Conservation (phyloP, 2,329 filamentous ascomycete genomes). For the Venturia effusa region DNA sequence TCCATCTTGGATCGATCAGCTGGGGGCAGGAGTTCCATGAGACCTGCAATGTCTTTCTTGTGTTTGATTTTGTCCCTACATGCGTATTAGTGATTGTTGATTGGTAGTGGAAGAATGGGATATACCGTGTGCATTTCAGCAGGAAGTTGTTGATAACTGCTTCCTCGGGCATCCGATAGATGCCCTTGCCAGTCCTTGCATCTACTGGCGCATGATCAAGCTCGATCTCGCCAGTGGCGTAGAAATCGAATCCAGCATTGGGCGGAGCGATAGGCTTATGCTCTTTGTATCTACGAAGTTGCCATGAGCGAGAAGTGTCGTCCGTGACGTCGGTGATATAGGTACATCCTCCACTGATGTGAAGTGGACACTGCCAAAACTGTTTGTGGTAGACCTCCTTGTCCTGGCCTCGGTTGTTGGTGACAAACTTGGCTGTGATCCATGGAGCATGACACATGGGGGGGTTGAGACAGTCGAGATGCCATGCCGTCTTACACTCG, state of each 20-base stretch:
- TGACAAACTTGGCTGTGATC: slow-evolving; percentile 16
- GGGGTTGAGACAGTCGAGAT: slow-evolving; percentile 83
- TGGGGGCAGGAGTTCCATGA: not conserved
- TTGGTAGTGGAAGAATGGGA: not conserved
- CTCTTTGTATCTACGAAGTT: not conserved
- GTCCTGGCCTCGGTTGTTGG: slow-evolving; percentile 21
- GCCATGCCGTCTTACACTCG: slow-evolving; percentile 72
- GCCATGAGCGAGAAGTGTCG: not conserved
- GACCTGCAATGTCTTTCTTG: not conserved
- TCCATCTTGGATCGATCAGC: not conserved
- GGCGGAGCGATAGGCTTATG: not conserved
- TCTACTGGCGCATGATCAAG: not conserved
- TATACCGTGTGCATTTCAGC: not conserved
- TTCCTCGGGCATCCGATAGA: not conserved
- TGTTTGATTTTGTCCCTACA: not conserved
- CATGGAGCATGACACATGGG: slow-evolving; percentile 70
- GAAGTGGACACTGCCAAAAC: slow-evolving; percentile 82
- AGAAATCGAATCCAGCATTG: not conserved
- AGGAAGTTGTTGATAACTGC: slow-evolving; percentile 2
- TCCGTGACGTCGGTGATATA: not conserved
- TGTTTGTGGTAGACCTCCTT: slow-evolving; percentile 44
- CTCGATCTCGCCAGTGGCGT: slow-evolving; percentile 28
- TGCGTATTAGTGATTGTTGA: not conserved
- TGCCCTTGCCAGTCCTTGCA: not conserved
- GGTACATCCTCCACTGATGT: slow-evolving; percentile 64